Evolutionary conservation across 441 rosid species (phyloP), one percentile per base, ranked within the genome.

Genomic region (Jatropha podagrica): DNA sequence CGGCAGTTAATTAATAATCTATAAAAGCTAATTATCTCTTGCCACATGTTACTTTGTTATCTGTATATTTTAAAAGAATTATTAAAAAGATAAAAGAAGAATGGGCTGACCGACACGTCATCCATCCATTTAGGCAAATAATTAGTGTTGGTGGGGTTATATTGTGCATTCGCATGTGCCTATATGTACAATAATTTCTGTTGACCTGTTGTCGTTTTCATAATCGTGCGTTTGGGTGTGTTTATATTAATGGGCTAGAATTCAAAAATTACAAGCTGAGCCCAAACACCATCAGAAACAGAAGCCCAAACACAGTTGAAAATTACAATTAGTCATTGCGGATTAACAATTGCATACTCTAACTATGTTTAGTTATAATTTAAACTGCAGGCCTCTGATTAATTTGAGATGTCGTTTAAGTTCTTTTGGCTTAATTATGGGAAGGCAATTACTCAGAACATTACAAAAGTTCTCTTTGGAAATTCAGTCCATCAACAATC

Each of bases 11-110:
- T 4, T 41, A n/a, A 2, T 4, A 44, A 55, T 40, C 63, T 17
- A 13, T 0, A 68, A 73, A 54, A 56, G 58, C 71, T 10, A 65
- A 56, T 68, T 17, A 74, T 5, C 71, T 66, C 65, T 65, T 15
- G 26, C 48, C 7, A 15, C 76, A 40, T 38, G 76, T 73, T 32
- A n/a, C 49, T 62, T 10, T 9, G 2, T 15, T 18, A 23, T 23
- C 23, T 15, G 18, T 7, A 11, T 6, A 8, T 51, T 23, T 52
- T 41, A 14, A 1, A 40, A 37, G 62, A 64, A 38, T 1, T 27
- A 44, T 72, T 13, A 4, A 46, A 44, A 42, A 3, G 37, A 46
- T 42, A 54, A 11, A 4, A n/a, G 11, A 37, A 4, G 1, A 54
- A 14, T 7, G 42, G 26, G 68, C 32, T 61, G 37, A 63, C 26